phyloP scores from a whole-genome alignment of 176 grass and related monocot species.

The Saccharum officinarum region DNA sequence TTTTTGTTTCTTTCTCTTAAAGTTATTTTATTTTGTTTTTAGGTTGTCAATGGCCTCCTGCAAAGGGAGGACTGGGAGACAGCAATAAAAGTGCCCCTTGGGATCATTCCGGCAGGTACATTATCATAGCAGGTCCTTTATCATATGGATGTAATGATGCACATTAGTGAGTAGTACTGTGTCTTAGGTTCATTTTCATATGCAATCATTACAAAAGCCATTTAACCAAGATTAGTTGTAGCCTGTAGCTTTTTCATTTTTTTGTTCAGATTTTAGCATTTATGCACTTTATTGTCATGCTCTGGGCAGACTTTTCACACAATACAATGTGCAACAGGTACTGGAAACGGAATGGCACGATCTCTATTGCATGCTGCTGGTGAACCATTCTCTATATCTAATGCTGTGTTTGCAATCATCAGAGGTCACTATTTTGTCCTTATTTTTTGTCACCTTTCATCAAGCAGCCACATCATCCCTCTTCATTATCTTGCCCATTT shows the following conservation, averaged over 20 bases:
- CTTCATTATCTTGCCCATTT: neutral
- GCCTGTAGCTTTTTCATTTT: neutral
- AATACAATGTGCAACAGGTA: conserved; percentile 57
- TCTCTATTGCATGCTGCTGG: conserved; percentile 75
- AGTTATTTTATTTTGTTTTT: conserved; percentile 29
- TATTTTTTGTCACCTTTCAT: neutral
- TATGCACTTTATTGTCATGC: neutral
- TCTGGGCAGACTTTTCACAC: conserved; percentile 22
- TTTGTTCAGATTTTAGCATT: conserved; percentile 19
- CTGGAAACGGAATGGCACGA: conserved; percentile 95
- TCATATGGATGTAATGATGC: conserved; percentile 9
- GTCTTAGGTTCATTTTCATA: neutral
- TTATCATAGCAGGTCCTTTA: conserved; percentile 2
- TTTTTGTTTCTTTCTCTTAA: neutral
- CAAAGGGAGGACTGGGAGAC: conserved; percentile 89
- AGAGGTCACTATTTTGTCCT: conserved; percentile 51
- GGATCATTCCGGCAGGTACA: conserved; percentile 91
- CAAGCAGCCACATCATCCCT: neutral
- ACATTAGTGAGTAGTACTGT: neutral
- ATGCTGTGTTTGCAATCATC: conserved; percentile 81
- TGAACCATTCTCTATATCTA: conserved; percentile 67
- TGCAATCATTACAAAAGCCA: neutral
- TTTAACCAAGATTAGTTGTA: neutral
- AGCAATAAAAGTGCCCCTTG: conserved; percentile 94
- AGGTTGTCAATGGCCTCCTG: conserved; percentile 97